A percentile compares a stretch with the other conserved stretches of the same genome.
Conservation (phyloP, 768 basidiomycete species). For the Pisolithus sp. region DNA sequence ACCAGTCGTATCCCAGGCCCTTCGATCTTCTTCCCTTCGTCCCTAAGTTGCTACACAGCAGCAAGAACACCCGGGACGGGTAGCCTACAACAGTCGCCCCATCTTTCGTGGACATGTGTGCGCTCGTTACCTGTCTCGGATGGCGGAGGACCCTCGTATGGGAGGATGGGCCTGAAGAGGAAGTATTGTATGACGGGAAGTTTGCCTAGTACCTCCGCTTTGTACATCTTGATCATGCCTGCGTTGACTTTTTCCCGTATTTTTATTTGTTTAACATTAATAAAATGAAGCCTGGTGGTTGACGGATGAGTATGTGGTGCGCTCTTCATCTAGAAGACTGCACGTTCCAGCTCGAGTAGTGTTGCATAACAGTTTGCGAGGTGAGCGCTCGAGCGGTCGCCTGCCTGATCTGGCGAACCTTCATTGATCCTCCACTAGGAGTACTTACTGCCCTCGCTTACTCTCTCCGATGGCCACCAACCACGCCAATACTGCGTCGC, state of each 20-base stretch:
- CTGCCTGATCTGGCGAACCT: no score
- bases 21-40: no score
- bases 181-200: slow-evolving; percentile 97
- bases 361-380: no score
- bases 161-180: slow-evolving; percentile 78
- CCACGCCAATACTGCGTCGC: no score
- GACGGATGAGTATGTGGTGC: background rate
- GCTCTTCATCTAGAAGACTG: no score
- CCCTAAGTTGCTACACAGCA: no score
- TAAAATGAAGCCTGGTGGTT: background rate
- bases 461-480: no score
- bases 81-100: slow-evolving; percentile 92
- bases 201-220: slow-evolving; percentile 83
- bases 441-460: no score
- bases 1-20: slow-evolving; percentile 20
- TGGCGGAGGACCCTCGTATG: slow-evolving; percentile 52
- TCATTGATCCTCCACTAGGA: no score
- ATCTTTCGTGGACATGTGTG: slow-evolving; percentile 43
- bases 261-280: slow-evolving; percentile 45
- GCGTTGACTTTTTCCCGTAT: slow-evolving; percentile 95
- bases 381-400: no score
- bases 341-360: no score
- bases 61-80: slow-evolving; percentile 64
- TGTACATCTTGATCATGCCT: slow-evolving; percentile 97
- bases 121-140: slow-evolving; percentile 16